A percentile compares a stretch with the other conserved stretches of the same genome.
These are phyloP conservation scores for Chamaecyparis obtusa DNA, from an alignment of 75 land plant genomes.

Conservation along the genomic window DNA sequence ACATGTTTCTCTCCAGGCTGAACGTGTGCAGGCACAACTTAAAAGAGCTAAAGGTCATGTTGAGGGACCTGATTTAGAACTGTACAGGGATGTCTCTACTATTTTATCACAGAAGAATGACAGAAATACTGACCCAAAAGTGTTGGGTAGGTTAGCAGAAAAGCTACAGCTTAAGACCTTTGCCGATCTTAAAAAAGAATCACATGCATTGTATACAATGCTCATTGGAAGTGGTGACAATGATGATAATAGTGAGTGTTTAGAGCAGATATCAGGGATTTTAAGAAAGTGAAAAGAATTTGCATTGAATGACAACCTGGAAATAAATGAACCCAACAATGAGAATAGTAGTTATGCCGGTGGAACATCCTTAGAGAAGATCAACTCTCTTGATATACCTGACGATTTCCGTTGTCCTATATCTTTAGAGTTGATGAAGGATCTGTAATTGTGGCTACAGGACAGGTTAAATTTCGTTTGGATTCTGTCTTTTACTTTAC, in stretches of 20 bases:
- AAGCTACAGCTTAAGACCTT: slow-evolving; percentile 63
- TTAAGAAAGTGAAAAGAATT: slow-evolving; percentile 55
- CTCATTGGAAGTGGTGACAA: slow-evolving; percentile 36
- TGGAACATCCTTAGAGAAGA: background rate
- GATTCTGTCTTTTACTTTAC: background rate
- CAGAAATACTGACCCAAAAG: slow-evolving; percentile 29
- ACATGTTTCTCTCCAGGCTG: slow-evolving; percentile 41
- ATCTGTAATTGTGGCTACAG: slow-evolving; percentile 52
- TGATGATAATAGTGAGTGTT: slow-evolving; percentile 22
- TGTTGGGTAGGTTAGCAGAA: slow-evolving; percentile 61
- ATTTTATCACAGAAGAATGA: slow-evolving; percentile 31
- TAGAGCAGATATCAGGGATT: slow-evolving; percentile 47
- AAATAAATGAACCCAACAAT: slow-evolving; percentile 22
- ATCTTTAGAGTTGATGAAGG: slow-evolving; percentile 41
- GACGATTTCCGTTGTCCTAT: slow-evolving; percentile 42
- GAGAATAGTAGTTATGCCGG: slow-evolving; percentile 16
- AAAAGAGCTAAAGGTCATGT: slow-evolving; percentile 62
- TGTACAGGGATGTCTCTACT: slow-evolving; percentile 37
- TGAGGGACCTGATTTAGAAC: slow-evolving; percentile 48
- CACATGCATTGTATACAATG: slow-evolving; percentile 65
- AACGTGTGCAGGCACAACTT: slow-evolving; percentile 80
- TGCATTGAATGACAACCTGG: slow-evolving; percentile 39
- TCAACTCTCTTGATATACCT: slow-evolving; percentile 12
- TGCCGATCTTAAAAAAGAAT: slow-evolving; percentile 68
- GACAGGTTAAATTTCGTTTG: slow-evolving; percentile 28